phyloP scores from a whole-genome alignment of 352 stramenopile genomes.

The Hyaloperonospora arabidopsidis region DNA sequence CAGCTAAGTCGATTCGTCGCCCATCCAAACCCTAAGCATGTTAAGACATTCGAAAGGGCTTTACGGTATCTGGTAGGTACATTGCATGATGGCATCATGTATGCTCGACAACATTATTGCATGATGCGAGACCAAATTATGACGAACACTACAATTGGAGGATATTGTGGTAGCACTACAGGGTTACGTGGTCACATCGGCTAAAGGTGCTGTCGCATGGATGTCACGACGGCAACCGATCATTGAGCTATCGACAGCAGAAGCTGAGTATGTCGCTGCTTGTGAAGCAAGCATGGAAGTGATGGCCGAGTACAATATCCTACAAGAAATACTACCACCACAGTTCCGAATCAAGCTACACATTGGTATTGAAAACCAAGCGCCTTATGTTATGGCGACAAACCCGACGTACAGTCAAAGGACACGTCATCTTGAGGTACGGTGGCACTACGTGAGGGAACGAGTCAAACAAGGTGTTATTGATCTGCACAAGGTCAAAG shows the following conservation, averaged over 20 bases:
- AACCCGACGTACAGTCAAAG: neutral
- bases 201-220: neutral
- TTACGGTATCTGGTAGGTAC: conserved; percentile 5
- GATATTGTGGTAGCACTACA: neutral
- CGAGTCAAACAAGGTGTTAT: neutral
- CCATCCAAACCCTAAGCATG: neutral
- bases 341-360: neutral
- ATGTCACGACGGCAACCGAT: neutral
- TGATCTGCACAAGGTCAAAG: neutral
- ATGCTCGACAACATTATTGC: neutral
- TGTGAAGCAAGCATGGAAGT: neutral
- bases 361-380: neutral
- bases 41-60: conserved; percentile 1
- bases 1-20: neutral
- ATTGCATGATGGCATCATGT: neutral
- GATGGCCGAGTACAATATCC: neutral
- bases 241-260: neutral
- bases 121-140: too few relatives aligned
- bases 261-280: conserved; percentile 1
- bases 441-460: neutral
- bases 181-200: neutral
- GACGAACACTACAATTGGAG: neutral
- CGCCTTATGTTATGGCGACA: neutral
- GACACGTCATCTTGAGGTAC: neutral
- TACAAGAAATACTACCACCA: neutral